phyloP scores from a whole-genome alignment of 306 rosid species.

The Cicer judaicum region DNA sequence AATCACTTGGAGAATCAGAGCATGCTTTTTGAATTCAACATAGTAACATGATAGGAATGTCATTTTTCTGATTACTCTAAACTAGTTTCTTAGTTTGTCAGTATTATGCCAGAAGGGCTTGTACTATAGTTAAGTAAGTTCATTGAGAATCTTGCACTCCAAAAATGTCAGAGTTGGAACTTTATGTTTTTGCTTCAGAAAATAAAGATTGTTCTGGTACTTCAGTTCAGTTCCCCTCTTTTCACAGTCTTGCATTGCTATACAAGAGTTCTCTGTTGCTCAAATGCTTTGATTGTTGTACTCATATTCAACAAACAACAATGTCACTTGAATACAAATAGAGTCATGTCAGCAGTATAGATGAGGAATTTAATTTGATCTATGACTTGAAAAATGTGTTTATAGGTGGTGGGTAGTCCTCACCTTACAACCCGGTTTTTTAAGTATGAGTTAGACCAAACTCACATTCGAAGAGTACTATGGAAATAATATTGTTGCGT shows the following conservation, averaged over 20 bases:
- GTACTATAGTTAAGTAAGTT: constrained; percentile 5
- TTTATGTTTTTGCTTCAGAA: background rate
- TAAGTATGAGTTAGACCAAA: too few species aligned
- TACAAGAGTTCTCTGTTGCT: constrained; percentile 16
- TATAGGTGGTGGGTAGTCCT: too few species aligned
- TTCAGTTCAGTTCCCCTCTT: background rate
- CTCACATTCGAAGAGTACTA: background rate
- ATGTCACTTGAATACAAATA: constrained; percentile 4
- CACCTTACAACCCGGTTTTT: too few species aligned
- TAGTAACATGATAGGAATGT: background rate
- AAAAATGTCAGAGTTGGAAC: background rate
- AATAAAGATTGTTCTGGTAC: background rate
- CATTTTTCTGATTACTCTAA: background rate
- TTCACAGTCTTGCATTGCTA: constrained; percentile 23
- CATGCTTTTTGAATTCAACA: background rate
- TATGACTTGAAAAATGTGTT: too few species aligned
- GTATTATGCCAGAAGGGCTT: background rate
- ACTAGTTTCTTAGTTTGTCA: constrained; percentile 16
- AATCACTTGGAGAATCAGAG: background rate
- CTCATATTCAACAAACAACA: constrained; percentile 9
- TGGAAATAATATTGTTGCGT: background rate
- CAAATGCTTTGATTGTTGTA: constrained; percentile 8
- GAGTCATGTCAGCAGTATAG: background rate
- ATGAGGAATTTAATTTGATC: background rate
- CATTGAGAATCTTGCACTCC: background rate